These are phyloP conservation scores for Boletus edulis DNA, from an alignment of 768 basidiomycete species.

Conservation along the genomic window DNA sequence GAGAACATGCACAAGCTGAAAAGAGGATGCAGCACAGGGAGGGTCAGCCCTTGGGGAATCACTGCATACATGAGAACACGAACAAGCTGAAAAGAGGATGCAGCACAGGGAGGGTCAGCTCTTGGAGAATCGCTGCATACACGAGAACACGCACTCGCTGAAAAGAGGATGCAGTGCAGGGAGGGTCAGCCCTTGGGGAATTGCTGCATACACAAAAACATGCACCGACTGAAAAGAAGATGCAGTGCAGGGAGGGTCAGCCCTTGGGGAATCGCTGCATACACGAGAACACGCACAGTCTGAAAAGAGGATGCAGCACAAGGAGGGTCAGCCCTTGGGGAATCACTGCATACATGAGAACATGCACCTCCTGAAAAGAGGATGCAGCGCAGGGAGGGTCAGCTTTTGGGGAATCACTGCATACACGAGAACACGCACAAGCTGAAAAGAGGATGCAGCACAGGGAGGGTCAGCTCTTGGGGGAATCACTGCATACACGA, in stretches of 20 bases:
- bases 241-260: background rate
- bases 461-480: too few relatives aligned
- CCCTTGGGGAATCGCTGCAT: background rate
- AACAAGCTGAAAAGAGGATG: background rate
- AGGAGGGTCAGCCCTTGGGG: background rate
- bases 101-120: background rate
- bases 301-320: background rate
- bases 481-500: too few relatives aligned
- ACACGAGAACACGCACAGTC: background rate
- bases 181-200: background rate
- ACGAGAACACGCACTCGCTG: background rate
- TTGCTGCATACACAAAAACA: background rate
- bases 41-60: background rate
- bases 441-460: too few relatives aligned
- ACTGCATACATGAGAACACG: background rate
- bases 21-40: background rate
- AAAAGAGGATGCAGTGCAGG: too few relatives aligned
- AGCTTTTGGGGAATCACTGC: too few relatives aligned
- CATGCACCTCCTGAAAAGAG: background rate
- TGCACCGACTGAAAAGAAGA: background rate
- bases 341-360: background rate
- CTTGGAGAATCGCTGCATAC: background rate
- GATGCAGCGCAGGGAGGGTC: too few relatives aligned
- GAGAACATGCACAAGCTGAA: background rate
- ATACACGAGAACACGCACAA: too few relatives aligned